These are phyloP conservation scores for Chaetomium cochliodes DNA, from an alignment of 495 filamentous ascomycete species.

Conservation along the genomic window DNA sequence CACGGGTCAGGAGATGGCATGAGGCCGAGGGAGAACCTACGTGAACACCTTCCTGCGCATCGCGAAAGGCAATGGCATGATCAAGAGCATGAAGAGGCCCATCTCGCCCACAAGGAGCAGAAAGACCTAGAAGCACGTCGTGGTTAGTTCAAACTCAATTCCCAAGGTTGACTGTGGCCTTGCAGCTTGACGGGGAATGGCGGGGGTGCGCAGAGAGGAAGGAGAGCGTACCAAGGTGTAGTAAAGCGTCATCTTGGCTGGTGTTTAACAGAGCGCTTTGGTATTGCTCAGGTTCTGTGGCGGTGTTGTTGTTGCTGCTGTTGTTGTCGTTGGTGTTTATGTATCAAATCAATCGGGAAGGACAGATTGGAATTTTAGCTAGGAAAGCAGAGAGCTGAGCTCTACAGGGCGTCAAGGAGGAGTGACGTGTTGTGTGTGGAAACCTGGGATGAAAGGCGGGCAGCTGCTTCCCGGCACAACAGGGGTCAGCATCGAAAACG, in stretches of 20 bases:
- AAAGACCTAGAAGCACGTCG: slow-evolving; percentile 68
- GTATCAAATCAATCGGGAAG: background rate
- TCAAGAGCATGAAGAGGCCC: slow-evolving; percentile 84
- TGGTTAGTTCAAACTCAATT: slow-evolving; percentile 26
- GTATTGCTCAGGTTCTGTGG: background rate
- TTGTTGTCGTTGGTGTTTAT: background rate
- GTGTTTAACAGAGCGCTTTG: slow-evolving; percentile 5
- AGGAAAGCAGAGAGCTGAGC: background rate
- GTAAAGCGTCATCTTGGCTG: slow-evolving; percentile 90
- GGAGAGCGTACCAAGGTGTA: slow-evolving; percentile 78
- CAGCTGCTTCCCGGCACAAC: slow-evolving; percentile 17
- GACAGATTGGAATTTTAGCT: slow-evolving; percentile 9
- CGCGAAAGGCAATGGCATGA: slow-evolving; percentile 86
- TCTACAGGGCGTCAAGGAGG: slow-evolving; percentile 4
- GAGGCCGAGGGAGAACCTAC: slow-evolving; percentile 45
- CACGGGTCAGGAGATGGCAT: background rate
- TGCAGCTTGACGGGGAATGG: background rate
- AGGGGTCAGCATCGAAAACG: slow-evolving; percentile 27
- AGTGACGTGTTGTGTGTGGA: slow-evolving; percentile 34
- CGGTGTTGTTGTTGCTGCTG: background rate
- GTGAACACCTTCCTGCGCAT: slow-evolving; percentile 85
- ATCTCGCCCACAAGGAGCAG: slow-evolving; percentile 90
- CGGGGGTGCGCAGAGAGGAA: slow-evolving; percentile 21
- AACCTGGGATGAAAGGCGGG: slow-evolving; percentile 21
- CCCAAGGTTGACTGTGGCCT: background rate